Evolutionary conservation across 768 basidiomycete species (phyloP).

Genomic region (Neoboletus subvelutipes): DNA sequence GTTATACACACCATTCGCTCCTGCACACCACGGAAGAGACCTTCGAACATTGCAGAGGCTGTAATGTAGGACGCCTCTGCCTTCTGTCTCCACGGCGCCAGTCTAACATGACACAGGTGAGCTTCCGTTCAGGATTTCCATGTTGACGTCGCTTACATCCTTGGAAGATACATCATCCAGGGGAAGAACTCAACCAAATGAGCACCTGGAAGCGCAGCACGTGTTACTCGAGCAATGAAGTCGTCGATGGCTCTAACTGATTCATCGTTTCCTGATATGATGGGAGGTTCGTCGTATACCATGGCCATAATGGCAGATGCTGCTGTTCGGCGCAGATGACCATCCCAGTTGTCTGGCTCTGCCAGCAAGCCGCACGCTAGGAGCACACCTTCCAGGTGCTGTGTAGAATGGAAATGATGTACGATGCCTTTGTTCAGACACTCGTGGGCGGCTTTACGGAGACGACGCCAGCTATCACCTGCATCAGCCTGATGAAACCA

Average conservation of each 20-base stretch:
- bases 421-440: constrained; percentile 2
- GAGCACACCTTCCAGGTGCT: constrained; percentile 7
- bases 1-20: neutral
- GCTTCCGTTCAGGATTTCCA: too few species aligned
- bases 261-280: constrained; percentile 8
- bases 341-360: constrained; percentile 31
- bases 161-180: constrained; percentile 33
- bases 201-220: constrained; percentile 37
- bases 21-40: constrained; percentile 1
- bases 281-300: constrained; percentile 21
- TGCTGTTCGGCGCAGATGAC: constrained; percentile 29
- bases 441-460: constrained; percentile 10
- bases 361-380: constrained; percentile 25
- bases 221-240: constrained; percentile 30
- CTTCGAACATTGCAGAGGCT: constrained; percentile 1
- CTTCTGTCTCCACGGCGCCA: constrained; percentile 3
- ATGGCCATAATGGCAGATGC: constrained; percentile 31
- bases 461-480: constrained; percentile 5
- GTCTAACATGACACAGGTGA: neutral
- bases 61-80: neutral
- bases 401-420: constrained; percentile 2
- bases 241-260: constrained; percentile 13
- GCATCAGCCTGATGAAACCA: neutral
- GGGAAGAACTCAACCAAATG: constrained; percentile 39
- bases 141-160: neutral